A percentile compares a stretch with the other conserved stretches of the same genome.
phyloP scores from a whole-genome alignment of 2,329 filamentous ascomycete genomes.

The Stemphylium vesicarium region DNA sequence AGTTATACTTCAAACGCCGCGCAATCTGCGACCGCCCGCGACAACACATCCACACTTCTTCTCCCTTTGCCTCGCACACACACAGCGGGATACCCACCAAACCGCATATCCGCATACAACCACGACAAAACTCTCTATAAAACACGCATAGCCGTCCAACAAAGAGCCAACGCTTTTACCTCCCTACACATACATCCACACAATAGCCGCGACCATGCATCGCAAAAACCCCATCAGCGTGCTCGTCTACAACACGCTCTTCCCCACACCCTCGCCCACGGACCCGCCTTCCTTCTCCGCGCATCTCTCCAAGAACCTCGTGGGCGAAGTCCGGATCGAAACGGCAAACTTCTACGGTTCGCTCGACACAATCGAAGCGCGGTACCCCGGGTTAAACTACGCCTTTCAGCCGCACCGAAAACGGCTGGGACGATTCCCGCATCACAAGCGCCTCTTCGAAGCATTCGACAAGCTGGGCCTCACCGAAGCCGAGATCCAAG shows the following conservation, averaged over 20 bases:
- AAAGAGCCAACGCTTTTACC: neutral
- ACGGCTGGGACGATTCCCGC: constrained; percentile 77
- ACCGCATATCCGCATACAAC: neutral
- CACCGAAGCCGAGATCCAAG: constrained; percentile 72
- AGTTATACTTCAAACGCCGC: constrained; percentile 1
- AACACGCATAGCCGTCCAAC: neutral
- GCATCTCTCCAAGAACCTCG: constrained; percentile 72
- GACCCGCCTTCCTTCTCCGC: constrained; percentile 75
- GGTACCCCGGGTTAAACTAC: constrained; percentile 83
- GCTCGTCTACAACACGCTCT: constrained; percentile 76
- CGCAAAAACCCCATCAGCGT: constrained; percentile 71
- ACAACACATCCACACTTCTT: constrained; percentile 1
- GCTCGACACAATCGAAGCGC: constrained; percentile 78
- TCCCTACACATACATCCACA: neutral
- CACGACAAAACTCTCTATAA: neutral
- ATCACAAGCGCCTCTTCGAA: constrained; percentile 77
- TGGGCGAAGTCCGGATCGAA: constrained; percentile 79
- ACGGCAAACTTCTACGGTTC: constrained; percentile 80
- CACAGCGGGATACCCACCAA: constrained; percentile 5
- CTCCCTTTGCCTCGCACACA: constrained; percentile 4
- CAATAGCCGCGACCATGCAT: constrained; percentile 64
- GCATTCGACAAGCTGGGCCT: constrained; percentile 74
- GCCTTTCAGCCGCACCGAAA: constrained; percentile 74
- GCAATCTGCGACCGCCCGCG: constrained; percentile 7
- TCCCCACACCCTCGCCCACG: constrained; percentile 68